A percentile compares a stretch with the other conserved stretches of the same genome.
Conservation (phyloP, 192 early-diverging fungal genomes). For the Rhizophagus prolifer region DNA sequence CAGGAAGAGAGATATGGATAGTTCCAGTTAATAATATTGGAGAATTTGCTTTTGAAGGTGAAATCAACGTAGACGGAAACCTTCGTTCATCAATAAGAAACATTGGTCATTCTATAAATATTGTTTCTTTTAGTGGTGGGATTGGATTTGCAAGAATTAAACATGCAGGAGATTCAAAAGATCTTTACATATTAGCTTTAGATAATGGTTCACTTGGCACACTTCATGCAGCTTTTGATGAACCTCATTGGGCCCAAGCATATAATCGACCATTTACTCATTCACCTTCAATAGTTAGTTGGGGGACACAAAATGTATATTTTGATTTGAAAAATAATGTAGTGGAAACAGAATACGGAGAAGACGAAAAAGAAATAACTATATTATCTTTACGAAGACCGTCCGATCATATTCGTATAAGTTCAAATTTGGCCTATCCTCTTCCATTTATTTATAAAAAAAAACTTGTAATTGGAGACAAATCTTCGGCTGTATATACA, state of each 20-base stretch:
- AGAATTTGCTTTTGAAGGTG: conserved; percentile 60
- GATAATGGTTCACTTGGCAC: conserved; percentile 37
- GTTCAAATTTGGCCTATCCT: conserved; percentile 18
- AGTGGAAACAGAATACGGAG: conserved; percentile 37
- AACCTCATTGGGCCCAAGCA: conserved; percentile 36
- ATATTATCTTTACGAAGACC: conserved; percentile 37
- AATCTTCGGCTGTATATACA: conserved; percentile 23
- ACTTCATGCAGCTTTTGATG: conserved; percentile 51
- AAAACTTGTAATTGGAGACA: conserved; percentile 14
- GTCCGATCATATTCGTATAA: conserved; percentile 22
- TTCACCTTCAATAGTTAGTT: conserved; percentile 44
- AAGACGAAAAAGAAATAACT: conserved; percentile 35
- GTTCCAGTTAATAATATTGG: conserved; percentile 53
- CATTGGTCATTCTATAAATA: background rate
- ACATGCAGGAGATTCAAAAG: background rate
- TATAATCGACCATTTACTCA: conserved; percentile 25
- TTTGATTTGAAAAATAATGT: conserved; percentile 32
- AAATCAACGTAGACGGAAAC: conserved; percentile 39
- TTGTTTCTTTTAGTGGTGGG: conserved; percentile 6
- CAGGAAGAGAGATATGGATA: conserved; percentile 62
- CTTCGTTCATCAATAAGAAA: conserved; percentile 9
- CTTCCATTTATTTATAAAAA: conserved; percentile 27
- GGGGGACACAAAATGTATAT: conserved; percentile 50
- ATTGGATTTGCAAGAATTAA: conserved; percentile 18
- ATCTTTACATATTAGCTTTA: conserved; percentile 37